Conservation (phyloP, 768 basidiomycete genomes). For the Hericium coralloides region DNA sequence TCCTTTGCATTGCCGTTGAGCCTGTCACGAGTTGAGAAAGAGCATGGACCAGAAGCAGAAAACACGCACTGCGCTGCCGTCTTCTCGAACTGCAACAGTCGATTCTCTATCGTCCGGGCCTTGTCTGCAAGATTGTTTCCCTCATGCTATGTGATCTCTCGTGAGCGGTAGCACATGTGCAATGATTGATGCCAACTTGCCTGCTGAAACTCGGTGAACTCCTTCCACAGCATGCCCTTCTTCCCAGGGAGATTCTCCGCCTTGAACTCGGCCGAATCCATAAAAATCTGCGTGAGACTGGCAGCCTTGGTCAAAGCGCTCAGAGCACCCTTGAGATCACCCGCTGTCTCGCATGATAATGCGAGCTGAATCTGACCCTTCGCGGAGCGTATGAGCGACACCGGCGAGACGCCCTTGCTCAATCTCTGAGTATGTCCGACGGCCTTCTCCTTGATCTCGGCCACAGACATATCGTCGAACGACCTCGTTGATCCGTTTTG, state of each 20-base stretch:
- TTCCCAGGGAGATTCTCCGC: conserved; percentile 39
- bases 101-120: conserved; percentile 37
- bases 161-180: background rate
- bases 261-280: conserved; percentile 51
- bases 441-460: conserved; percentile 40
- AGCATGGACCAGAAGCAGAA: background rate
- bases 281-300: conserved; percentile 44
- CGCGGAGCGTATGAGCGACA: conserved; percentile 55
- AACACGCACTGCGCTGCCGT: conserved; percentile 22
- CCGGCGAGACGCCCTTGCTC: conserved; percentile 49
- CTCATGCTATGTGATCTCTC: conserved; percentile 26
- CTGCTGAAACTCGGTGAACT: conserved; percentile 56
- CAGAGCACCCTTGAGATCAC: conserved; percentile 55
- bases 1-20: conserved; percentile 8
- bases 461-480: conserved; percentile 26
- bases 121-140: conserved; percentile 29
- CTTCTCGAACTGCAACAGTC: conserved; percentile 37
- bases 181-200: conserved; percentile 31
- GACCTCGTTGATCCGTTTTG: conserved; percentile 15
- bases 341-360: conserved; percentile 41
- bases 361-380: conserved; percentile 46
- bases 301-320: conserved; percentile 54
- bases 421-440: conserved; percentile 40
- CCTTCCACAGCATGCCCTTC: conserved; percentile 49
- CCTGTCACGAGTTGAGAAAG: conserved; percentile 1